Base-by-base conservation (phyloP, 176 grass and related monocot species). In the Metroxylon sagu region DNA sequence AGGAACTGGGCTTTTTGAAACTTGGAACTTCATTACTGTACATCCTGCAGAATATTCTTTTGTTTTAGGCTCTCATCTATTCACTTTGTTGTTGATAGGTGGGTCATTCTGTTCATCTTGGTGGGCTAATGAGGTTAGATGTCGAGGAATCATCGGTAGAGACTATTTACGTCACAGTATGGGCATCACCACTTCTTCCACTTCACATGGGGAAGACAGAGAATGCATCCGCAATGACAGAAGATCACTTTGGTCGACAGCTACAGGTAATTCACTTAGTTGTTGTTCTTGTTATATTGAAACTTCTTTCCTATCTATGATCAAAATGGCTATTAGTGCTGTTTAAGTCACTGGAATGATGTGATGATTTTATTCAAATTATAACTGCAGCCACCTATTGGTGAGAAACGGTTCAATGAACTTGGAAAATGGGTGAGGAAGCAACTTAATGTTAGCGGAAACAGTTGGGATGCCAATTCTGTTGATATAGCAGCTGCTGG, bases 171-270 rank as follows among this genome's bases (percentile, higher is more conserved):
- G 62, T 91, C 48, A 97, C 87, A 0, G 78, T 97, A 67, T 97
- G 87, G 93, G 87, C 84, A 39, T 91, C 93, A 54, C 43, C 84
- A 64, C 87, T 83, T 56, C 66, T 91, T 18, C 93, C 87, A 21
- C 81, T 97, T 76, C 93, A 97, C 77, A 97, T 91, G 87, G 87
- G 87, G 28, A 90, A 85, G 67, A 85, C 84, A 3, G 83, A 91
- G 74, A 84, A 88, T 35, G 70, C 84, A 49, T 56, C 52, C 0
- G n/a, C 49, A 1, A 71, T 96, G 71, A 76, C 83, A 7, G 76
- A 85, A 60, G 75, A 75, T 16, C 84, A 91, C 73, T 88, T 92
- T 51, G 87, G 93, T 2, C 76, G 71, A 50, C 87, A 91, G 63
- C 69, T 97, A 75, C 87, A 91, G 87, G 83, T 80, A 66, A 27